Conservation (phyloP, 371 early-diverging fungal species). For the Mortierella sp. region DNA sequence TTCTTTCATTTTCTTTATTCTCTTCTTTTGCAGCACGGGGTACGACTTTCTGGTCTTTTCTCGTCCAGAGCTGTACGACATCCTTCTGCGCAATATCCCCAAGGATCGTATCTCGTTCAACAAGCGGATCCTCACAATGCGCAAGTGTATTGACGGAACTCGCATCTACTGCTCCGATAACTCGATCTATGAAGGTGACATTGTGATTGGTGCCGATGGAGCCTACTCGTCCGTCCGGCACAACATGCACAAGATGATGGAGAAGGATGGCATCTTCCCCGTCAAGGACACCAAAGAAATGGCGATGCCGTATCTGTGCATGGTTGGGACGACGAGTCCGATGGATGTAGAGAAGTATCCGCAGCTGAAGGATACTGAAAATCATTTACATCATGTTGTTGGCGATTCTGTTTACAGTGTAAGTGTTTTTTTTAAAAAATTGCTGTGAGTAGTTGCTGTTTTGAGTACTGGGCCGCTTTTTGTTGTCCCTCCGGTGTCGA, state of each 20-base stretch:
- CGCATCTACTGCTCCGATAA: conserved; percentile 16
- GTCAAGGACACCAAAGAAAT: neutral
- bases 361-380: neutral
- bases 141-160: neutral
- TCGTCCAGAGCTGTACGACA: conserved; percentile 13
- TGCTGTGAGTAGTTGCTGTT: neutral
- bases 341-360: neutral
- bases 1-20: too few relatives aligned
- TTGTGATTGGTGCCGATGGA: conserved; percentile 23
- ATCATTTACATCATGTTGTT: neutral
- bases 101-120: neutral
- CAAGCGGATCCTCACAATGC: conserved; percentile 5
- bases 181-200: conserved; percentile 17
- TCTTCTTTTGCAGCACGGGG: neutral
- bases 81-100: conserved; percentile 6
- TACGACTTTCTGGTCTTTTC: conserved; percentile 5
- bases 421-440: neutral
- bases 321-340: neutral
- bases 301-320: conserved; percentile 2
- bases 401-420: neutral
- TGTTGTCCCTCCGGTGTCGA: neutral
- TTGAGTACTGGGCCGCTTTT: neutral
- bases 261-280: neutral
- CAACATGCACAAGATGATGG: conserved; percentile 7
- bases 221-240: conserved; percentile 18